phyloP scores from a whole-genome alignment of 176 grass and related monocot genomes.

The Oryza officinalis region DNA sequence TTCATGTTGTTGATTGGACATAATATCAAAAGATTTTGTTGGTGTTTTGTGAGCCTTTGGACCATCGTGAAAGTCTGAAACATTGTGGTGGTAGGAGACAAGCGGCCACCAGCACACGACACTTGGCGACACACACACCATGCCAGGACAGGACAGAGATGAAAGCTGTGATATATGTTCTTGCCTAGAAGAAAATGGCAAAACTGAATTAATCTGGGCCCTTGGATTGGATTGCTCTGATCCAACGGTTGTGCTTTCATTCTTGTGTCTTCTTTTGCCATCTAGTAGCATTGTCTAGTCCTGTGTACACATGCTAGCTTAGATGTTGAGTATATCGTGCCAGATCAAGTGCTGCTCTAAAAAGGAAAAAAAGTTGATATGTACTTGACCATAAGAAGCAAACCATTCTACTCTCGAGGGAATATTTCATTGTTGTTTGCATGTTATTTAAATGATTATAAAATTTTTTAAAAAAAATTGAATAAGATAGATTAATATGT shows the following conservation, averaged over 20 bases:
- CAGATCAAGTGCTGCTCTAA: background rate
- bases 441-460: too few species aligned
- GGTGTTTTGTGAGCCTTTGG: background rate
- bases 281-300: too few species aligned
- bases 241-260: background rate
- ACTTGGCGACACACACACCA: background rate
- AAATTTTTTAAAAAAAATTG: too few species aligned
- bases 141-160: background rate
- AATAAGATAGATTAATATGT: too few species aligned
- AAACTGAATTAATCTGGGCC: background rate
- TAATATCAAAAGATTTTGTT: background rate
- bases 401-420: too few species aligned
- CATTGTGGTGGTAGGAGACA: background rate
- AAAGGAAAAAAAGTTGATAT: background rate
- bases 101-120: background rate
- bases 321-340: background rate
- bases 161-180: background rate
- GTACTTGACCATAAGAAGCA: background rate
- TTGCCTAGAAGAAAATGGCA: background rate
- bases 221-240: background rate
- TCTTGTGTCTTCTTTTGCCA: too few species aligned
- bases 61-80: background rate
- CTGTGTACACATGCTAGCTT: background rate
- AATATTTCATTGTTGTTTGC: too few species aligned
- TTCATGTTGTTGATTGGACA: background rate